Evolutionary conservation across 306 rosid species (phyloP).

Genomic region (Rosa multiflora): DNA sequence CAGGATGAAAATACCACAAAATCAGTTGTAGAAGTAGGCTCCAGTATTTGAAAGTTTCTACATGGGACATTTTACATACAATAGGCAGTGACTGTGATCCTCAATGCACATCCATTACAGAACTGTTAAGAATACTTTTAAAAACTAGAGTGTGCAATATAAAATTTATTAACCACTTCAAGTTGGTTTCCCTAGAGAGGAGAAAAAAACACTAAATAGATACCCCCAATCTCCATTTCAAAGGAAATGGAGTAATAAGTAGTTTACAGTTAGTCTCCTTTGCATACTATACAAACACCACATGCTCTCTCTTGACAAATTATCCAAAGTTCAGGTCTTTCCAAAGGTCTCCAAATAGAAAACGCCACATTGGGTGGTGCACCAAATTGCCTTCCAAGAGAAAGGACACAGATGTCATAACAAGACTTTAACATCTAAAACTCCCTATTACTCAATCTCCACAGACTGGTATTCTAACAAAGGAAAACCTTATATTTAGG

Average conservation of each 20-base stretch:
- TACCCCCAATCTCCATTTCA: not conserved
- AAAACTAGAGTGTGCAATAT: not conserved
- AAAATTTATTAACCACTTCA: not conserved
- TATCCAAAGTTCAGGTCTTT: conserved; percentile 2
- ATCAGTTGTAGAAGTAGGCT: not conserved
- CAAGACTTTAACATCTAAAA: not conserved
- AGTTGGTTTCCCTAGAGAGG: not conserved
- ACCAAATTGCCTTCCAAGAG: not conserved
- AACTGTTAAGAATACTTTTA: not conserved
- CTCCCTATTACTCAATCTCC: not conserved
- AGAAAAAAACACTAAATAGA: not conserved
- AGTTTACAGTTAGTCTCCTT: not conserved
- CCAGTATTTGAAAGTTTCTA: not conserved
- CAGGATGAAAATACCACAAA: not conserved
- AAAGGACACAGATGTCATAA: not conserved
- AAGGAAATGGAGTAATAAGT: not conserved
- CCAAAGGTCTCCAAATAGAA: not conserved
- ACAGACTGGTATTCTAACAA: not conserved
- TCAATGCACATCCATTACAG: not conserved
- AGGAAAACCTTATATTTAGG: not conserved
- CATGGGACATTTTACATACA: not conserved
- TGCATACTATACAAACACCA: not conserved
- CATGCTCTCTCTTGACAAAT: not conserved
- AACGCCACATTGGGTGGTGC: not conserved
- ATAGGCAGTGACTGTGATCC: not conserved